Evolutionary conservation across 1,284 basidiomycete species (phyloP), one percentile per base, ranked within the genome.

Genomic region (Leccinum fuscescens): DNA sequence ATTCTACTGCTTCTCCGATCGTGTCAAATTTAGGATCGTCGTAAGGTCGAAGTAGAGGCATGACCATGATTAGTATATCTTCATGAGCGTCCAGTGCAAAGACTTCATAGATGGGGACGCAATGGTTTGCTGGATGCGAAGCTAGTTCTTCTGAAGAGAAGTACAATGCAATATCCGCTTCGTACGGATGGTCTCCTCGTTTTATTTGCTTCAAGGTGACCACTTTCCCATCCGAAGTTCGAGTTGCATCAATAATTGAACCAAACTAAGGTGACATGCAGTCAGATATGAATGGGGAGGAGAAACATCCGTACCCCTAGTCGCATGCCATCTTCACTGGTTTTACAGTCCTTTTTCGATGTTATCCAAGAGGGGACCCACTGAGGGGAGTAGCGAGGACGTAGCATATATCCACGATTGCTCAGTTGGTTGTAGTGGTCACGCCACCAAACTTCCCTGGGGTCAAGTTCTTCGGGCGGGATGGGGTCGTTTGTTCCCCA

Each of bases 341-440:
- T 27, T 27, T 27, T 27, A 29, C 55, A 57, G 3, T 24, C 12
- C 12, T 48, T 66, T 0, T 65, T 60, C 0, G 66, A 62, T n/a
- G 52, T 57, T 50, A 55, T 56, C 76, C 76, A 79, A 3, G 78
- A 77, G 42, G 0, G 72, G 1, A 67, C 48, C 76, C 77, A 79
- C 6, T 69, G 66, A 1, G 77, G 74, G 4, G 70, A 64, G 56
- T 75, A 78, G 1, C 77, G 66, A 8, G 71, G 68, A 1, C 78
- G 73, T 2, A 80, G 67, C 17, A 67, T 42, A 57, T 78, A 78
- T 6, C 79, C 78, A 12, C 15, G 61, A 2, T 61, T 61, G 39
- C 66, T 64, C 2, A 78, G 62, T 66, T 71, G 75, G 11, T 59
- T 0, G 39, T 63, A 65, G 15, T 4, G 64, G 11, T 63, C 52